Evolutionary conservation across 495 filamentous ascomycete species (phyloP), one percentile per base, ranked within the genome.

Genomic region (Amphirosellinia nigrospora): DNA sequence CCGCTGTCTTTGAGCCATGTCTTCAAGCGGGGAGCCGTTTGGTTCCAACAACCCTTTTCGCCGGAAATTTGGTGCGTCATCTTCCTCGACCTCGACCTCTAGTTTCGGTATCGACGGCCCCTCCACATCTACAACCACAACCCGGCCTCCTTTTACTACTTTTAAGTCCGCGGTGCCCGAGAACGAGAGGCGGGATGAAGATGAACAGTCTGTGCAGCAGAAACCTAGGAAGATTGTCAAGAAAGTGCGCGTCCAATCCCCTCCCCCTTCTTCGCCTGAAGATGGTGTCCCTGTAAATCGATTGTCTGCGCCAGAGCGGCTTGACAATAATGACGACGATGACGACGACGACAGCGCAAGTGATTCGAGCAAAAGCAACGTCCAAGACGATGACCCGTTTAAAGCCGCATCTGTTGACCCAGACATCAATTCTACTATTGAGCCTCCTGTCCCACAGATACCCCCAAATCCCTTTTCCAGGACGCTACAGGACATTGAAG

Each of bases 241-340:
- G 75, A 87, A 80, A 71, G 86, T 88, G 32, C 82, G 86, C 62
- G 85, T 88, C 2, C 85, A 87, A 72, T 87, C 85, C 38, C 86
- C 86, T 38, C 86, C 85, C 63, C 85, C 86, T 1, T 82, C 81
- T 13, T 84, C 82, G 16, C 84, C 84, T 67, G 83, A 85, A 58
- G 78, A 80, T 67, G 68, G 72, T 41, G 62, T 59, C 16, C 72
- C 74, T 10, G 71, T 70, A 28, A 71, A 66, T 11, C 72, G 71
- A 11, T 81, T 79, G 70, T 78, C 79, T 10, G 71, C 80, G 3
- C 73, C 68, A 13, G 72, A 70, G 30, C 66, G 70, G 13, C 60
- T 70, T 36, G 64, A 76, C 23, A 64, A 76, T 41, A 71, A 76
- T n/a, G 61, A 64, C 19, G 38, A 74, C 48, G 75, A 73, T 34